Evolutionary conservation across 139 green algal genomes (phyloP).

Genomic region (Closterium sp.): DNA sequence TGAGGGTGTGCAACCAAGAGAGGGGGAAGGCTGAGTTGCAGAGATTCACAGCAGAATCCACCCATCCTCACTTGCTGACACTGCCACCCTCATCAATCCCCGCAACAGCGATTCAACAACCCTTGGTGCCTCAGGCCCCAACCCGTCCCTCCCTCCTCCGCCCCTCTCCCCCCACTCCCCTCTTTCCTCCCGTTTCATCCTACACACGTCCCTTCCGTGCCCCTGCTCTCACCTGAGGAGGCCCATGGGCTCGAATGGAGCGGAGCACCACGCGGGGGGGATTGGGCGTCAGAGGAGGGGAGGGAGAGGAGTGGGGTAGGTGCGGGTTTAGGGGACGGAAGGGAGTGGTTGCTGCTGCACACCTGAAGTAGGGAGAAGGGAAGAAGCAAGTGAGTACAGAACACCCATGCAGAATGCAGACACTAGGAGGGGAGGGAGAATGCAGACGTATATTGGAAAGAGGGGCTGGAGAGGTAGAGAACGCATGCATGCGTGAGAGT

Average conservation of each 20-base stretch:
- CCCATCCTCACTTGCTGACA: not conserved
- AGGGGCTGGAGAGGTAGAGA: not conserved
- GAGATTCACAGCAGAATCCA: not conserved
- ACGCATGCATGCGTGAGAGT: not conserved
- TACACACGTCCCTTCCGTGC: no score
- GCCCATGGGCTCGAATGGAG: not conserved
- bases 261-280: not conserved
- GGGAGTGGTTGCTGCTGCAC: not conserved
- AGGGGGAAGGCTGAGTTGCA: not conserved
- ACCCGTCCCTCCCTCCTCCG: not conserved
- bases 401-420: not conserved
- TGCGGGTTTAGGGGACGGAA: not conserved
- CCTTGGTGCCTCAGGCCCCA: not conserved
- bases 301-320: not conserved
- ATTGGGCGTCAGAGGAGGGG: not conserved
- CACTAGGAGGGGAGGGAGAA: not conserved
- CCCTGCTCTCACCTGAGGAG: not conserved
- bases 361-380: not conserved
- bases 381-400: no score
- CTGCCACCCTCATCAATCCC: no score
- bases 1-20: not conserved
- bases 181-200: no score
- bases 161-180: no score
- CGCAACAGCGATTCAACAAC: no score
- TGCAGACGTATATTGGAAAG: not conserved